phyloP scores from a whole-genome alignment of 257 asterid genomes.

The Solanum okadae region DNA sequence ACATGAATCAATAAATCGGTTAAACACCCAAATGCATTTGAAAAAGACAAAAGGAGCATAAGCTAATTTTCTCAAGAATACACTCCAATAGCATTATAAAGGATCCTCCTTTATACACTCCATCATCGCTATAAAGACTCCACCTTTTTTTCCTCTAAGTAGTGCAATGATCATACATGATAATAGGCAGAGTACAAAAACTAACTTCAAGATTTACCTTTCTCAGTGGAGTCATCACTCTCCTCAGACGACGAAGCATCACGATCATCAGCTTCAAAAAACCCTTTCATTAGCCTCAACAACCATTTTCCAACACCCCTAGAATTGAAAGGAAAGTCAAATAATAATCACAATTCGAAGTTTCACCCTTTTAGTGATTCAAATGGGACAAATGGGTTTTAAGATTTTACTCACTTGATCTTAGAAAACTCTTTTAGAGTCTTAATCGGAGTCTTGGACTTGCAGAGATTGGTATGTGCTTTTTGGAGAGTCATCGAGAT shows the following conservation, averaged over 20 bases:
- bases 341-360: neutral
- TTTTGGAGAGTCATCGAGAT: slow-evolving; percentile 50
- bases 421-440: slow-evolving; percentile 59
- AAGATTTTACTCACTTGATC: slow-evolving; percentile 53
- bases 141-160: neutral
- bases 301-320: slow-evolving; percentile 98
- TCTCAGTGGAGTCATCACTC: slow-evolving; percentile 23
- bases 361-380: neutral
- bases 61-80: neutral
- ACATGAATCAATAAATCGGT: neutral
- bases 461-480: slow-evolving; percentile 67
- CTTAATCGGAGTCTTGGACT: slow-evolving; percentile 43
- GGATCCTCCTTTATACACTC: neutral
- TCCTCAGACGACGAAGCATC: slow-evolving; percentile 8
- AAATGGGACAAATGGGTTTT: neutral
- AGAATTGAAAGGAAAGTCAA: slow-evolving; percentile 4
- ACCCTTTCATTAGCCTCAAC: slow-evolving; percentile 72
- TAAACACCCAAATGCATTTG: neutral
- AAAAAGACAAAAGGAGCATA: neutral
- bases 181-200: neutral
- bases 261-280: slow-evolving; percentile 26
- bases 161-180: neutral
- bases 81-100: neutral
- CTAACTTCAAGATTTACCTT: slow-evolving; percentile 28
- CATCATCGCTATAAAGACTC: neutral